phyloP scores from a whole-genome alignment of 2,329 filamentous ascomycete species.

The Fonsecaea multimorphosa region DNA sequence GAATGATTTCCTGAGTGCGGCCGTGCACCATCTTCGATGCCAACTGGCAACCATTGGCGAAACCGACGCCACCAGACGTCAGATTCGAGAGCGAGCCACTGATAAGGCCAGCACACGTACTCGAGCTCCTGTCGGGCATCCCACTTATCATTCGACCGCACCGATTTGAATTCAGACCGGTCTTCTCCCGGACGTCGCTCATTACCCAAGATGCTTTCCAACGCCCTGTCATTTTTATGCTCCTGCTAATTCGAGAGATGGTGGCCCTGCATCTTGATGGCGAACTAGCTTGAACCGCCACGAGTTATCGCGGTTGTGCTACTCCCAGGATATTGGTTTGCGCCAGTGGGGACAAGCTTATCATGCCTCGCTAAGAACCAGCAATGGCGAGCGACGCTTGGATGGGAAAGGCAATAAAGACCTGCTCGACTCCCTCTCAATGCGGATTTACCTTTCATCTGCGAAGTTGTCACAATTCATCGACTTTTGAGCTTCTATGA shows the following conservation, averaged over 20 bases:
- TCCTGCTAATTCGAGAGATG: constrained; percentile 16
- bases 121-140: neutral
- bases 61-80: constrained; percentile 2
- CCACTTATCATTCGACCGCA: constrained; percentile 3
- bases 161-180: constrained; percentile 1
- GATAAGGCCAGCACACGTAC: constrained; percentile 7
- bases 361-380: constrained; percentile 7
- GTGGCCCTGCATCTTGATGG: neutral
- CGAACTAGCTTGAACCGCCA: neutral
- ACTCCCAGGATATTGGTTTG: neutral
- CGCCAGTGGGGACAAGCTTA: constrained; percentile 7
- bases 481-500: neutral
- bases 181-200: neutral
- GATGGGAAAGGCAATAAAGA: constrained; percentile 6
- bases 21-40: neutral
- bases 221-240: neutral
- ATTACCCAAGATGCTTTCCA: neutral
- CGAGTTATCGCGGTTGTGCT: neutral
- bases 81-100: neutral
- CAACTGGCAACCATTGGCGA: neutral
- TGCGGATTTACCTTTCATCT: neutral
- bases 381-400: neutral
- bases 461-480: neutral
- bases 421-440: neutral
- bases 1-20: neutral